Base-by-base conservation (phyloP, 176 grass and related monocot genomes). In the Melocanna baccifera region DNA sequence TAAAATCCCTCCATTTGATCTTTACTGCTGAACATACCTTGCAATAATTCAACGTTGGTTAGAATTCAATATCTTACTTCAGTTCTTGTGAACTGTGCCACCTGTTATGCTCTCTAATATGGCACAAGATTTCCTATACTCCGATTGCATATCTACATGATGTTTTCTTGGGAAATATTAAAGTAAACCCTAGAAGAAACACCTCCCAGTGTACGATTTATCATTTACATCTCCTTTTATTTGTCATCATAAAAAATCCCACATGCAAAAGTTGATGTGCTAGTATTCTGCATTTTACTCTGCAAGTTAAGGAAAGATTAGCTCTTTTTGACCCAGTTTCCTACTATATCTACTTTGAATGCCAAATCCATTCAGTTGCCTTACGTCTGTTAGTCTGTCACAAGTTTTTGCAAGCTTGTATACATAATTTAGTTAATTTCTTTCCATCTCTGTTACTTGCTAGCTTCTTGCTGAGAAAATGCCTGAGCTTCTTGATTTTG, bases 401-500 rank as follows among this genome's bases (percentile, higher is more conserved):
- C 43, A 42, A 55, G 41, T 34, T 77, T 81, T 29, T 57, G 20
- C 73, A 32, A 25, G 65, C 56, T 43, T 43, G 6, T 86, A 63
- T 53, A 16, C 28, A 41, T 66, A 41, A 12, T 22, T 26, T 87
- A 81, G 20, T 78, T 90, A 80, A 90, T 28, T 67, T 71, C 0
- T 79, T 87, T 87, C 77, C 75, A 36, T 87, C 62, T 76, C 22
- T 77, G 19, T 76, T 71, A 70, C 64, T 41, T 81, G 86, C 61
- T 80, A 98, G 96, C 91, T 98, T 86, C 88, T 98, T 82, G 89
- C 89, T 81, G 93, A 95, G 69, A 98, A 95, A 87, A 89, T 92
- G 93, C 91, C 93, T 43, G 87, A 98, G 76, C 87, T 98, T 68
- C 91, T 98, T 93, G 96, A 98, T 98, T 98, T 98, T 90, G 92